Percentiles rank a stretch among this genome's conserved stretches.
These are phyloP conservation scores for Trichoderma breve DNA, from an alignment of 2,329 filamentous ascomycete genomes.

Conservation along the genomic window DNA sequence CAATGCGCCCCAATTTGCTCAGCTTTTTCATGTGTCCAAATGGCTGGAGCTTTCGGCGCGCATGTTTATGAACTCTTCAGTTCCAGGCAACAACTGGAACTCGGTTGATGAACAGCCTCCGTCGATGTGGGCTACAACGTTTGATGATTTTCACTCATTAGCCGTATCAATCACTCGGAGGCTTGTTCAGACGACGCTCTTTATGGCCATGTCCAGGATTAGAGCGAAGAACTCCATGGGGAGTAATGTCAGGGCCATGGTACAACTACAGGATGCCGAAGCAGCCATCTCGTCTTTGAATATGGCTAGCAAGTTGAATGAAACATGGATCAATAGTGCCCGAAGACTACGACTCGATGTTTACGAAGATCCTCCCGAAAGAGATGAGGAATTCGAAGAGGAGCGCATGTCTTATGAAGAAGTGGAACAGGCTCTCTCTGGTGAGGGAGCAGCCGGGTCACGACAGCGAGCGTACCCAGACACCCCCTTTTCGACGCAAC, in stretches of 20 bases:
- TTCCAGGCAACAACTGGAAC: conserved; percentile 66
- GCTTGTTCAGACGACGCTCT: conserved; percentile 66
- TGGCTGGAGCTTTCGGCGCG: conserved; percentile 64
- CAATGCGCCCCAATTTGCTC: conserved; percentile 46
- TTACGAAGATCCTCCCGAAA: conserved; percentile 35
- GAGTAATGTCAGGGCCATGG: conserved; percentile 32
- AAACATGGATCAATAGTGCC: conserved; percentile 50
- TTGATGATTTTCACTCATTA: conserved; percentile 73
- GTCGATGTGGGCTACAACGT: conserved; percentile 69
- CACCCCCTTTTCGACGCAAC: not conserved
- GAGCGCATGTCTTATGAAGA: conserved; percentile 43
- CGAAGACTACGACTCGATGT: conserved; percentile 51
- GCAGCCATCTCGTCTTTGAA: conserved; percentile 50
- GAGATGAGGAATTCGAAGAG: conserved; percentile 27
- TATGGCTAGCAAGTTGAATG: conserved; percentile 36
- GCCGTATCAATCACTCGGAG: conserved; percentile 66
- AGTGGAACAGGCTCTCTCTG: conserved; percentile 41
- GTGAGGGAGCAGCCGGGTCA: not conserved
- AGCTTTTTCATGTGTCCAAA: conserved; percentile 55
- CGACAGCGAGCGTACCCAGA: not conserved
- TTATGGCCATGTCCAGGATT: conserved; percentile 68
- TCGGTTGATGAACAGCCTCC: conserved; percentile 60
- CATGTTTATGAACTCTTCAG: conserved; percentile 72
- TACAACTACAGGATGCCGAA: conserved; percentile 46
- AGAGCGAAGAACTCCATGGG: conserved; percentile 45